Evolutionary conservation across 306 rosid genomes (phyloP), one percentile per base, ranked within the genome.

Genomic region (Cicer judaicum): DNA sequence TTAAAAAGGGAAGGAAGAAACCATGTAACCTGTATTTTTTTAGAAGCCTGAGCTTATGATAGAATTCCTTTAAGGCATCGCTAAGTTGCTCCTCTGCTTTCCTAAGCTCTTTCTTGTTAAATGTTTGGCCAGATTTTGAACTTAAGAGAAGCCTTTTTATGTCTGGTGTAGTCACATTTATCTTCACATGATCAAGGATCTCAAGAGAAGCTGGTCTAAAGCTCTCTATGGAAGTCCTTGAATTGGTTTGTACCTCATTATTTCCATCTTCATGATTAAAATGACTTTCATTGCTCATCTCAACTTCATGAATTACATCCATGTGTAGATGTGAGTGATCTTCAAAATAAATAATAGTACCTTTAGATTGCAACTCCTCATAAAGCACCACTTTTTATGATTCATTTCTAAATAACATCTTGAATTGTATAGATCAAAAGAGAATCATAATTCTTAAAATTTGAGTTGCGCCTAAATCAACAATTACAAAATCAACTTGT

Each of bases 291-390:
- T 53, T 64, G 80, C 71, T 79, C 91, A 78, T 84, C 87, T 88
- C 93, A 42, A 89, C 80, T 79, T 89, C 96, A 48, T 78, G 86
- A 83, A 89, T 88, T 60, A 63, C 82, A 70, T 88, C 89, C 89
- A 92, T 75, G 42, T 11, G 75, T 2, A 5, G 21, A 50, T 10
- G 61, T 5, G 47, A 64, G 47, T 36, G 69, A 64, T 76, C 92
- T 84, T 79, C 76, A 77, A 42, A 72, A 46, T 21, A 15, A 13
- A 49, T 21, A 29, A 24, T 8, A 16, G 38, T 43, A 7, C 10
- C 12, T 1, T 72, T 34, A 69, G 60, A 36, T 46, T 73, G 64
- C 43, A 63, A 69, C 70, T 29, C 36, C 11, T 43, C 49, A 14
- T 7, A 54, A 43, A 38, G 14, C 63, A 12, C 43, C 68, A 6